Conservation (phyloP, 129 eudicot species). For the Ambrosia trifida region DNA sequence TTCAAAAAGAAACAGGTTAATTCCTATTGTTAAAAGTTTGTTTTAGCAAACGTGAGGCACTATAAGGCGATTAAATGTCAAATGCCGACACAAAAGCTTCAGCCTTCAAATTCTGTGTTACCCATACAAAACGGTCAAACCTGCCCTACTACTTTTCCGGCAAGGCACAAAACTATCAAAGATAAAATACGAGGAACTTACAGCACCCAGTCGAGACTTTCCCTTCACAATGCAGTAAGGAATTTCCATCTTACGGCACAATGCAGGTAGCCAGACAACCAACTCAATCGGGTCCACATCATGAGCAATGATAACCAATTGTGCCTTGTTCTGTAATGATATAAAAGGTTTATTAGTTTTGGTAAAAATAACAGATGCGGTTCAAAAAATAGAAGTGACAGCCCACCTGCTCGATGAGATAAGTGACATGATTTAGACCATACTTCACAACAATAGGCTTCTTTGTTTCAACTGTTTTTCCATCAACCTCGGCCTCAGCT, state of each 20-base stretch:
- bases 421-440: slow-evolving; percentile 83
- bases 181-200: slow-evolving; percentile 25
- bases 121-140: too few species aligned
- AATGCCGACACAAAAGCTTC: too few species aligned
- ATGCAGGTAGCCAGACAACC: slow-evolving; percentile 95
- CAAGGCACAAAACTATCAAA: not conserved
- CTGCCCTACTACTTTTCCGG: too few species aligned
- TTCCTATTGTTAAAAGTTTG: not conserved
- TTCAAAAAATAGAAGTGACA: not conserved
- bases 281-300: slow-evolving; percentile 95
- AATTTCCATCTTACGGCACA: slow-evolving; percentile 95
- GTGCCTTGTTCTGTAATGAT: slow-evolving; percentile 79
- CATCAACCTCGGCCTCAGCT: slow-evolving; percentile 85
- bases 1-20: not conserved
- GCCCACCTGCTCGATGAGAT: slow-evolving; percentile 85
- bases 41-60: too few species aligned
- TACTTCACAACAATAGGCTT: slow-evolving; percentile 91
- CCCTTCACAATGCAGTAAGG: slow-evolving; percentile 84
- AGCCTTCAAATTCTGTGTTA: too few species aligned
- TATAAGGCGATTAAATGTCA: too few species aligned
- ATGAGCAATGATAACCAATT: slow-evolving; percentile 87
- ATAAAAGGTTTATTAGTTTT: not conserved
- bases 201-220: slow-evolving; percentile 59
- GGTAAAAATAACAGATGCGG: not conserved
- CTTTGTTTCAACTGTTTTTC: slow-evolving; percentile 65